Evolutionary conservation across 2,329 filamentous ascomycete genomes (phyloP).

Genomic region (Aspergillus tamarii): DNA sequence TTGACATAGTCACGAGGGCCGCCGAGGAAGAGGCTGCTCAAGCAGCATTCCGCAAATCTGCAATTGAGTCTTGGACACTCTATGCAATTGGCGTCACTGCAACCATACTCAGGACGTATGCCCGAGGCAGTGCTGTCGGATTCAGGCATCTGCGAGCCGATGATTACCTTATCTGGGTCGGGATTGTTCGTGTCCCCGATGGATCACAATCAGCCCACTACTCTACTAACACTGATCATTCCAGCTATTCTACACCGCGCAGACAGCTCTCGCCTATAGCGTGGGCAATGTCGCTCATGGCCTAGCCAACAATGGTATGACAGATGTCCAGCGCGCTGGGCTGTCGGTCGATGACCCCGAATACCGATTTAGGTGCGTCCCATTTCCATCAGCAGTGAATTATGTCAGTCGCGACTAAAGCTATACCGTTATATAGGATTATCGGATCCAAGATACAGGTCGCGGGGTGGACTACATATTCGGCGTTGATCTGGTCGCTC

Average conservation of each 20-base stretch:
- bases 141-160: conserved; percentile 42
- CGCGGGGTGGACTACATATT: conserved; percentile 57
- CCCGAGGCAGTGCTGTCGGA: conserved; percentile 23
- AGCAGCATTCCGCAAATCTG: conserved; percentile 17
- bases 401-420: background rate
- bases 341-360: conserved; percentile 47
- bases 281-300: conserved; percentile 51
- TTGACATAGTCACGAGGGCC: background rate
- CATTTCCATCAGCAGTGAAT: background rate
- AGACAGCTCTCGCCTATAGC: conserved; percentile 52
- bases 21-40: conserved; percentile 19
- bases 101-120: conserved; percentile 45
- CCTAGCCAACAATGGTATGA: conserved; percentile 60
- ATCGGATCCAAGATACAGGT: conserved; percentile 57
- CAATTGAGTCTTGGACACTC: conserved; percentile 30
- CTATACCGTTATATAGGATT: conserved; percentile 32
- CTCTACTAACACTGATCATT: conserved; percentile 12
- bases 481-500: conserved; percentile 52
- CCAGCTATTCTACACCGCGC: conserved; percentile 53
- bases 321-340: conserved; percentile 48
- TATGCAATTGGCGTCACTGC: conserved; percentile 28
- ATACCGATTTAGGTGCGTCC: conserved; percentile 40
- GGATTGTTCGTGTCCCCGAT: conserved; percentile 43
- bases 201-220: background rate
- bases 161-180: conserved; percentile 60